Evolutionary conservation across 2,329 filamentous ascomycete species (phyloP).

Genomic region (Claviceps lovelessii): DNA sequence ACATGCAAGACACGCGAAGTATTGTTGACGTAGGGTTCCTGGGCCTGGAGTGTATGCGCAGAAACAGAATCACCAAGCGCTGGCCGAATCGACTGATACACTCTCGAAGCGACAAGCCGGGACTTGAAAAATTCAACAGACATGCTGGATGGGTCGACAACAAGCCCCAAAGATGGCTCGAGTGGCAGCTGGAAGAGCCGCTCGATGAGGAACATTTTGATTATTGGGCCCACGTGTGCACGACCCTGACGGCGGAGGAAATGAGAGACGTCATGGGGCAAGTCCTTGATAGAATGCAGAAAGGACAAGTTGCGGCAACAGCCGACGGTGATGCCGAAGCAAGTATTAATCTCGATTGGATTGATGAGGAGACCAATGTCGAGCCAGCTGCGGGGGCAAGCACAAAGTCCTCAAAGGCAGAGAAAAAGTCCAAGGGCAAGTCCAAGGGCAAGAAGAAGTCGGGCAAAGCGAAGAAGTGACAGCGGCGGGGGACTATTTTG

Average conservation of each 20-base stretch:
- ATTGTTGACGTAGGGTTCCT: constrained; percentile 8
- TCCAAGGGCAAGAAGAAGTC: not conserved
- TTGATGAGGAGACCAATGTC: not conserved
- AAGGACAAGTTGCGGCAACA: not conserved
- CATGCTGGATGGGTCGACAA: constrained; percentile 11
- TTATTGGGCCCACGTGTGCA: not conserved
- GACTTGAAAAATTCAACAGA: constrained; percentile 9
- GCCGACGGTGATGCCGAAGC: not conserved
- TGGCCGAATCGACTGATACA: constrained; percentile 13
- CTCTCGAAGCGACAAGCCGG: constrained; percentile 3
- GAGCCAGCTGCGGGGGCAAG: not conserved
- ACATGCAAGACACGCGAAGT: not conserved
- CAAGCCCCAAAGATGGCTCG: constrained; percentile 13
- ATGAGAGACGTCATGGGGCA: not conserved
- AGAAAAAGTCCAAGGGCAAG: not conserved
- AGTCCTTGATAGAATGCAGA: not conserved
- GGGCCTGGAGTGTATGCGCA: constrained; percentile 8
- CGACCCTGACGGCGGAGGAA: not conserved
- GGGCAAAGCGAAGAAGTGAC: not conserved
- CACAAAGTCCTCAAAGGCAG: not conserved
- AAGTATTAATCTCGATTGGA: not conserved
- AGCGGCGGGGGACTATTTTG: no score
- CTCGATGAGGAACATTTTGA: not conserved
- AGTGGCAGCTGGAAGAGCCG: constrained; percentile 10
- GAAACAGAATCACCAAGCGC: constrained; percentile 10